Conservation (phyloP, 305 asterid species). For the Lippia alba region DNA sequence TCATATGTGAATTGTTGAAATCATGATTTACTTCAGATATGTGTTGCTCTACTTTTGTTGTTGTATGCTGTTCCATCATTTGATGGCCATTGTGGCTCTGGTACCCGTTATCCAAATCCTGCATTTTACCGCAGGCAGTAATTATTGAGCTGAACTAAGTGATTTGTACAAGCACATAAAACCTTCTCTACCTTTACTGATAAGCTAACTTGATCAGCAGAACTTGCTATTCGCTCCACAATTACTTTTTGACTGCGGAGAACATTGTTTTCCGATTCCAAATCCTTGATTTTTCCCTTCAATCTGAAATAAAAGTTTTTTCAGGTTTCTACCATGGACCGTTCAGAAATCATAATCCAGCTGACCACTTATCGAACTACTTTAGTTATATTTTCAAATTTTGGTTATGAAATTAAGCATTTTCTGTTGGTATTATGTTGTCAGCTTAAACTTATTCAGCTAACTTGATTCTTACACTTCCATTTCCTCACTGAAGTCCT, state of each 20-base stretch:
- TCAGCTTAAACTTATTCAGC: not conserved
- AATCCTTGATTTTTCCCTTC: constrained; percentile 64
- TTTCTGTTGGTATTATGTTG: not conserved
- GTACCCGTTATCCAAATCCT: constrained; percentile 60
- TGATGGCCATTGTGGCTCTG: constrained; percentile 47
- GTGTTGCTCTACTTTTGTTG: constrained; percentile 50
- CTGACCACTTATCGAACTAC: constrained; percentile 21
- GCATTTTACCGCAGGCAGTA: constrained; percentile 30
- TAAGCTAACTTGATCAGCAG: constrained; percentile 47
- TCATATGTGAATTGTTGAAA: constrained; percentile 33
- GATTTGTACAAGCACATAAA: constrained; percentile 29
- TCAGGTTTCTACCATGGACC: constrained; percentile 31
- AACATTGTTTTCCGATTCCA: constrained; percentile 77
- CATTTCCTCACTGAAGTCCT: constrained; percentile 75
- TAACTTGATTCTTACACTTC: constrained; percentile 60
- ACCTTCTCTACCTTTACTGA: constrained; percentile 53
- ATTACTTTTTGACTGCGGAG: constrained; percentile 62
- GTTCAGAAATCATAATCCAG: constrained; percentile 28
- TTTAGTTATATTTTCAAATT: constrained; percentile 10
- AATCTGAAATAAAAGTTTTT: constrained; percentile 51
- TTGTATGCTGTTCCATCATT: constrained; percentile 47
- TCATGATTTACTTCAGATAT: constrained; percentile 52
- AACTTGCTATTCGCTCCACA: constrained; percentile 55
- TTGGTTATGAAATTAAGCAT: constrained; percentile 11
- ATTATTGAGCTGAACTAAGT: constrained; percentile 27